These are phyloP conservation scores for Diaporthe amygdali DNA, from an alignment of 2,329 filamentous ascomycete species.

Conservation along the genomic window DNA sequence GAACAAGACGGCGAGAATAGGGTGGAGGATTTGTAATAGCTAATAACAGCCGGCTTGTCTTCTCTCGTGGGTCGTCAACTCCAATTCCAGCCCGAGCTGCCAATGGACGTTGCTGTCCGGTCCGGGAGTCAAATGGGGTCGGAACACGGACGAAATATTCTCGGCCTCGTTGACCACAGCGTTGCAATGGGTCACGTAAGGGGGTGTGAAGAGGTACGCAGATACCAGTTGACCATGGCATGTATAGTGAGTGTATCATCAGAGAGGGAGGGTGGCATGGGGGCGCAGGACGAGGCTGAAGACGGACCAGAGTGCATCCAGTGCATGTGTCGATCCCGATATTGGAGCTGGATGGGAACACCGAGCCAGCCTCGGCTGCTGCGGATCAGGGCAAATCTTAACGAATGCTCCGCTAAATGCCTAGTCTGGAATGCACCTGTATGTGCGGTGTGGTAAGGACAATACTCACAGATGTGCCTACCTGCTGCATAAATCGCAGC, in stretches of 20 bases:
- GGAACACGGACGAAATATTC: not conserved
- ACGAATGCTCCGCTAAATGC: not conserved
- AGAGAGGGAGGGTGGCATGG: not conserved
- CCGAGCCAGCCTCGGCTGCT: not conserved
- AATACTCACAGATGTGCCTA: no score
- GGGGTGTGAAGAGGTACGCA: not conserved
- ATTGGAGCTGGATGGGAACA: not conserved
- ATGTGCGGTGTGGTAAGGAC: no score
- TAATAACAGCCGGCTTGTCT: not conserved
- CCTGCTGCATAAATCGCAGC: not conserved
- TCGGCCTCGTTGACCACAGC: not conserved
- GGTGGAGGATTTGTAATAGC: not conserved
- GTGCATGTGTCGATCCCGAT: conserved; percentile 10
- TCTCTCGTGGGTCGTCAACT: not conserved
- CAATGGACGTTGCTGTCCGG: not conserved
- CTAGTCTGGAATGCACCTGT: not conserved
- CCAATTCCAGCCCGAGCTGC: not conserved
- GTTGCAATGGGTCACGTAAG: not conserved
- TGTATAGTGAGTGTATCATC: not conserved
- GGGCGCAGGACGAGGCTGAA: conserved; percentile 7
- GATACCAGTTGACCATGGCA: not conserved
- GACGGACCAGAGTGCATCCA: not conserved
- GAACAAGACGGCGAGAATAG: not conserved
- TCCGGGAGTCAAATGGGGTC: not conserved
- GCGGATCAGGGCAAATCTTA: conserved; percentile 14